Evolutionary conservation across 768 basidiomycete species (phyloP).

Genomic region (Mycena vulgaris): DNA sequence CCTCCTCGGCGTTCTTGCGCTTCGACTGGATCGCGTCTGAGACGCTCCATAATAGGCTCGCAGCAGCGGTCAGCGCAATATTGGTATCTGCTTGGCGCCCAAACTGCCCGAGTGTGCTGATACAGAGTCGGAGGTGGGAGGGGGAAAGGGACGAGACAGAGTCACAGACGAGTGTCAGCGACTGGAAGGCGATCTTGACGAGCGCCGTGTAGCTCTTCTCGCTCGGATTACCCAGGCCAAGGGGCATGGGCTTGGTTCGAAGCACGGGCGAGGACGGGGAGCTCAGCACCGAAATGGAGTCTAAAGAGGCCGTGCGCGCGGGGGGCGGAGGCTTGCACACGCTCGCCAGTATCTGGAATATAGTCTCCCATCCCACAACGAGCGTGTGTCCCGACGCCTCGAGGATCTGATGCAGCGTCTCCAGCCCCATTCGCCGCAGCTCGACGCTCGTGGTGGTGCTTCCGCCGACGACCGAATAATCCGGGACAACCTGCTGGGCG

Average conservation of each 20-base stretch:
- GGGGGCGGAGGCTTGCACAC: conserved; percentile 77
- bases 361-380: conserved; percentile 92
- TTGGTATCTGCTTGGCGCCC: conserved; percentile 96
- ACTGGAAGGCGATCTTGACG: conserved; percentile 95
- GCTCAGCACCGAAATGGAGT: conserved; percentile 58
- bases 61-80: conserved; percentile 94
- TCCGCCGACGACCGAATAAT: conserved; percentile 50
- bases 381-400: conserved; percentile 94
- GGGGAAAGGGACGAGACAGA: conserved; percentile 87
- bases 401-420: conserved; percentile 91
- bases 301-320: conserved; percentile 53
- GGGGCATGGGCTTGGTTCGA: conserved; percentile 57
- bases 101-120: conserved; percentile 92
- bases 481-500: conserved; percentile 80
- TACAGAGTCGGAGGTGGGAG: conserved; percentile 88
- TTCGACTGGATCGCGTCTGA: conserved; percentile 95
- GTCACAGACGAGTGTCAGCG: conserved; percentile 94
- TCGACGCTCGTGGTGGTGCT: conserved; percentile 74
- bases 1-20: conserved; percentile 72
- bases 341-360: conserved; percentile 93
- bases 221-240: conserved; percentile 69
- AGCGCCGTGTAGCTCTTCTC: conserved; percentile 83
- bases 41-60: conserved; percentile 94
- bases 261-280: conserved; percentile 57
- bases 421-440: conserved; percentile 88